A percentile compares a stretch with the other conserved stretches of the same genome.
These are phyloP conservation scores for Fragilaria radians DNA, from an alignment of 108 stramenopile species.

Conservation along the genomic window DNA sequence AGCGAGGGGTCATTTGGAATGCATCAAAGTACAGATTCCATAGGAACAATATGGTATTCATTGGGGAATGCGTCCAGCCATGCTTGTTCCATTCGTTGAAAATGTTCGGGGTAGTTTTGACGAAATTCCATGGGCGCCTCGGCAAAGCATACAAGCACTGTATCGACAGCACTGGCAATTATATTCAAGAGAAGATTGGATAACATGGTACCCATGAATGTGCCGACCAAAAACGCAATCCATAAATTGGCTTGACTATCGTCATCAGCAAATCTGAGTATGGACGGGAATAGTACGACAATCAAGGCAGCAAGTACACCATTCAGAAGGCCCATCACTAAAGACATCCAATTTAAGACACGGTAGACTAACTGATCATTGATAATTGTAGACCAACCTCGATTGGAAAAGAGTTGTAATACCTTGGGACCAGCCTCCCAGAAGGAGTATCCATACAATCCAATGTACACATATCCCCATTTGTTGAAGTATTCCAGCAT, in stretches of 20 bases:
- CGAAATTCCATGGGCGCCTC: constrained; percentile 63
- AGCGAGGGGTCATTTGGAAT: too few species aligned
- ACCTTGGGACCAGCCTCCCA: constrained; percentile 58
- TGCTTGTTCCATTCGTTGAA: constrained; percentile 38
- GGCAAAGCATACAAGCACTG: constrained; percentile 83
- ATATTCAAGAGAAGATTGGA: constrained; percentile 47
- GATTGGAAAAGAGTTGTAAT: constrained; percentile 34
- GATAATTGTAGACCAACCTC: constrained; percentile 64
- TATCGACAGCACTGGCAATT: constrained; percentile 64
- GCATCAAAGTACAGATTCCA: too few species aligned
- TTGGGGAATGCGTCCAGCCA: constrained; percentile 67
- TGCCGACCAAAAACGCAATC: background rate
- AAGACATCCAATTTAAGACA: constrained; percentile 30
- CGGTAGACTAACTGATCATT: constrained; percentile 50
- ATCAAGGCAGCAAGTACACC: constrained; percentile 26
- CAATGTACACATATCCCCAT: constrained; percentile 52
- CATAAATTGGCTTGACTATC: background rate
- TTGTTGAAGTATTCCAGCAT: constrained; percentile 54
- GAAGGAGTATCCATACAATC: constrained; percentile 77
- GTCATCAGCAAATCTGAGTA: background rate
- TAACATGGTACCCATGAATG: constrained; percentile 8
- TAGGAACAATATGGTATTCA: constrained; percentile 42
- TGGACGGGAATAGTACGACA: background rate
- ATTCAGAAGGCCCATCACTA: constrained; percentile 48
- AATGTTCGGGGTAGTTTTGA: constrained; percentile 54